Base-by-base conservation (phyloP, 176 grass and related monocot species). In the Triticum timopheevii region DNA sequence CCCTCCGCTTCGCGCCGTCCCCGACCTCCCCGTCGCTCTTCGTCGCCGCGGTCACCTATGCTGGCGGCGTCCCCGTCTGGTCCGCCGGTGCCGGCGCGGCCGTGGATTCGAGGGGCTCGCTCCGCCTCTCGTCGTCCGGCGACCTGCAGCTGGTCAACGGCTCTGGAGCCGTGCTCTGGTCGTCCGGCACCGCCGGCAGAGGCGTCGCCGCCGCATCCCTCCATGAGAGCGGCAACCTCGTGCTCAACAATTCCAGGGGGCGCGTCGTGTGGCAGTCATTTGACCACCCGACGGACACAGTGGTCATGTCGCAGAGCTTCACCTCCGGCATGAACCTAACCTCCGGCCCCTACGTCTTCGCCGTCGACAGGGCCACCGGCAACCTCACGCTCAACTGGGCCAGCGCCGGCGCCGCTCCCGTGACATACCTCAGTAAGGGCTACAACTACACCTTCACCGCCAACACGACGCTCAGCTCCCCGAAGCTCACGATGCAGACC, bases 381-480 rank as follows among this genome's bases (percentile, higher is more conserved):
- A 96, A 96, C 88, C 92, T 99, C 8, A 96, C 87, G 16, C 92
- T 99, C 49, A 27, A 0, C 6, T 99, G 89, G 93, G 84, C 63
- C 78, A 3, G 1, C 68, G n/a, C 30, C 80, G 19, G 8, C 68
- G 44, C 47, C 54, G 13, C 16, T 67, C 19, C 79, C 20, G 82
- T 90, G 16, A 45, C 44, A 6, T 99, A 99, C 90, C 94, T 96
- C 90, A 99, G 93, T 83, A 86, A 86, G 28, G 97, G 97, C 0
- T 99, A 89, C 87, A 99, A 96, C 71, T 27, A 82, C 1, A 39
- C 92, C 13, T 94, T 91, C 84, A 96, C 96, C 7, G 87, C 31
- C 38, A 95, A 85, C 77, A 79, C 11, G 65, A 94, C 86, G 61
- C 69, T 99, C 16, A 81, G 34, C 34, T 35, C 34, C 34, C 34